phyloP scores from a whole-genome alignment of 1,284 basidiomycete species.

The Tilletia walkeri region DNA sequence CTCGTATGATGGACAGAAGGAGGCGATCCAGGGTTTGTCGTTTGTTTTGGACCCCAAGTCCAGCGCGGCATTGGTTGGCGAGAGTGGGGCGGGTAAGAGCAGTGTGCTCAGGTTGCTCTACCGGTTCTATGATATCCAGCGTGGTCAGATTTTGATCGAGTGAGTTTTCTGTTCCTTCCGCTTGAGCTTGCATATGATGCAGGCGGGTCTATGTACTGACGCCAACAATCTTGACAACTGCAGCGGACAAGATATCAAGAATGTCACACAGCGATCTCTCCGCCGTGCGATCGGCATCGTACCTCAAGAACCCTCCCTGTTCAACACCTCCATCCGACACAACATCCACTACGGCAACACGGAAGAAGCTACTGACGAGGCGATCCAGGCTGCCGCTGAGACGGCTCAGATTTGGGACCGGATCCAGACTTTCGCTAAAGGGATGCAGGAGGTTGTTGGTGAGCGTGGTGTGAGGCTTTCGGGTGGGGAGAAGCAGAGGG shows the following conservation, averaged over 20 bases:
- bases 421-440: conserved; percentile 68
- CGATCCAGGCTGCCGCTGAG: conserved; percentile 42
- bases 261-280: conserved; percentile 74
- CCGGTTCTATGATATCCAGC: conserved; percentile 77
- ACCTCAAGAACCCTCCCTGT: conserved; percentile 62
- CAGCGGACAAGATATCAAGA: conserved; percentile 73
- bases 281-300: conserved; percentile 73
- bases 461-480: conserved; percentile 75
- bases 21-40: conserved; percentile 72
- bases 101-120: conserved; percentile 79
- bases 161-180: not conserved
- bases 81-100: conserved; percentile 76
- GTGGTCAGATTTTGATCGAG: conserved; percentile 64
- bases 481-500: conserved; percentile 72
- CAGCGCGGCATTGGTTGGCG: conserved; percentile 47
- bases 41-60: conserved; percentile 74
- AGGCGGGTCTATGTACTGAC: no score
- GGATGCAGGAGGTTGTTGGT: conserved; percentile 71
- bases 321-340: conserved; percentile 70
- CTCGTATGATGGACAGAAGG: conserved; percentile 70
- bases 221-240: not conserved
- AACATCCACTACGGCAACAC: conserved; percentile 50
- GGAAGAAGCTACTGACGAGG: conserved; percentile 42
- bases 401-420: conserved; percentile 54
- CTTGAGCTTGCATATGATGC: no score